Evolutionary conservation across 148 eudicot genomes (phyloP).

Genomic region (Bassia scoparia): DNA sequence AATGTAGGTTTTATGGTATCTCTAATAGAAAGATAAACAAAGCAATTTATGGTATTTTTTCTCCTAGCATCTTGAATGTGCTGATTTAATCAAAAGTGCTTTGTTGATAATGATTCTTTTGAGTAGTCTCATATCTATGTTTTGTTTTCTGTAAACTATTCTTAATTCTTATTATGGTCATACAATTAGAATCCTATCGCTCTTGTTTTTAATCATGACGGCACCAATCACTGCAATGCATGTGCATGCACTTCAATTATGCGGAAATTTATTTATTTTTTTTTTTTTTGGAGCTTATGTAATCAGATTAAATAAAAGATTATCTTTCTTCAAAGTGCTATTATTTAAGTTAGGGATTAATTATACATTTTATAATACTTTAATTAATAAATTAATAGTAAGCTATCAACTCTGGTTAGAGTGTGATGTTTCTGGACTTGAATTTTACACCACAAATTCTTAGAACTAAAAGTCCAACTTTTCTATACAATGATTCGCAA

Average conservation of each 20-base stretch:
- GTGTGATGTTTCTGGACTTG: too few relatives aligned
- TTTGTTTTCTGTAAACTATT: constrained; percentile 14
- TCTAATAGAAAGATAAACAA: too few relatives aligned
- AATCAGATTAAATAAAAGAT: not conserved
- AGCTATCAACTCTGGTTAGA: too few relatives aligned
- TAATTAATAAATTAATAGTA: too few relatives aligned
- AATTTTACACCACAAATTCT: too few relatives aligned
- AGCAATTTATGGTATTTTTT: too few relatives aligned
- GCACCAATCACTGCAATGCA: constrained; percentile 24
- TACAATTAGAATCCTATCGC: constrained; percentile 22
- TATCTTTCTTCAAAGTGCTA: not conserved
- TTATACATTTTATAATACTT: too few relatives aligned
- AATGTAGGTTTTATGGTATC: not conserved
- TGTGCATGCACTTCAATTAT: constrained; percentile 22
- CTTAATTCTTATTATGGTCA: constrained; percentile 3
- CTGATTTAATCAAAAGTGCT: too few relatives aligned
- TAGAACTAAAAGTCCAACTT: too few relatives aligned
- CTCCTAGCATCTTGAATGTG: too few relatives aligned
- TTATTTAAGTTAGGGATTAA: too few relatives aligned
- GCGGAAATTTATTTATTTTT: not conserved
- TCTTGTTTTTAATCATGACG: constrained; percentile 22
- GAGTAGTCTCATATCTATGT: not conserved
- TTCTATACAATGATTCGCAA: too few relatives aligned
- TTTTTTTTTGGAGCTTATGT: not conserved
- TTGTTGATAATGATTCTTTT: constrained; percentile 3